phyloP scores from a whole-genome alignment of 257 asterid genomes.

The Solanum gracilifrons region DNA sequence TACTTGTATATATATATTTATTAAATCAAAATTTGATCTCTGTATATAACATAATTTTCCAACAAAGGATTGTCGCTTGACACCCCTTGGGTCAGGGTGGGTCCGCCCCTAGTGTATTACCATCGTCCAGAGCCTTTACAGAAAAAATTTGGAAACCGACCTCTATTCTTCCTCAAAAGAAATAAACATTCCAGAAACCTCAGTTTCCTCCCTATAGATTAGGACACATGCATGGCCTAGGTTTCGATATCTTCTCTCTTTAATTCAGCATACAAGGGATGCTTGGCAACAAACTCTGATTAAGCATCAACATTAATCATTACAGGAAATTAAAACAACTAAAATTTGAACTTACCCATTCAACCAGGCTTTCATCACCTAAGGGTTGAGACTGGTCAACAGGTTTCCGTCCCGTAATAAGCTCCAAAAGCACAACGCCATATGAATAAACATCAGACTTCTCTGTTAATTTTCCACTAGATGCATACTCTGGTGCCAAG shows the following conservation, averaged over 20 bases:
- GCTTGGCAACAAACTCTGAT: neutral
- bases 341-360: conserved; percentile 47
- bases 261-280: neutral
- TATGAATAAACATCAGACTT: conserved; percentile 78
- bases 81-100: no score
- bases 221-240: neutral
- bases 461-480: conserved; percentile 78
- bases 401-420: conserved; percentile 80
- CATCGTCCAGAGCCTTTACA: neutral
- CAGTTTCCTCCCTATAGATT: neutral
- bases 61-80: no score
- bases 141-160: neutral
- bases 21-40: no score
- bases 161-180: neutral
- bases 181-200: neutral
- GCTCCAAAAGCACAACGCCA: conserved; percentile 86
- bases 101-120: neutral
- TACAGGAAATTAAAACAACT: neutral
- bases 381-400: conserved; percentile 77
- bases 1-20: no score
- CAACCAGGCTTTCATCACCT: conserved; percentile 87
- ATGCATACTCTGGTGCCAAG: conserved; percentile 89
- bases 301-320: neutral
- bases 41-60: no score
- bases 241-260: neutral